Base-by-base conservation (phyloP, 345 rosid genomes). In the Eucalyptus camaldulensis region DNA sequence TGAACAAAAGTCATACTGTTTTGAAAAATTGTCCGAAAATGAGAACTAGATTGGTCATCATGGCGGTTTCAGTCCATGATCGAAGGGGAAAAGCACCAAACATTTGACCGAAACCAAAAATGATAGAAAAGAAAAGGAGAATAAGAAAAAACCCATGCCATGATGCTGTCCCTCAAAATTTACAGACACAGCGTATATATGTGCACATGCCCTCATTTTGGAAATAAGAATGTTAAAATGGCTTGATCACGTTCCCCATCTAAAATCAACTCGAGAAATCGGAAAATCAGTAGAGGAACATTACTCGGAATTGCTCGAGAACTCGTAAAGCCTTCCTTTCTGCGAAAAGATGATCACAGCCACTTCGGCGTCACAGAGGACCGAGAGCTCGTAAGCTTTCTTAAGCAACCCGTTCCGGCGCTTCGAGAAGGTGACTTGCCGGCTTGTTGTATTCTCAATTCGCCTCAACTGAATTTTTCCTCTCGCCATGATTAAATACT, bases 341-440 rank as follows among this genome's bases (percentile, higher is more conserved):
- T 88, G 90, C 4, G 90, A 88, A 76, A 88, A 88, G 83, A 88
- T n/a, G 85, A 88, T 49, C 49, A 85, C 62, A 25, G 88, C 88
- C 1, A 88, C 45, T 86, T 88, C 87, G 22, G 87, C 90, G 16
- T 88, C 90, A 44, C 90, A 88, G 53, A 88, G 90, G 50, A 88
- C 90, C 8, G 90, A 88, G 37, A 88, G 90, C 56, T 88, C 90
- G 16, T 85, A 49, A 27, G 90, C 90, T 47, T 88, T 88, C 90
- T 88, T 88, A 29, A 85, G 87, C 87, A 88, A 44, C 43, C 90
- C 90, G 11, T 45, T 58, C 56, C 90, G 90, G 86, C 90, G 76
- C 60, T 88, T 88, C 33, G 90, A 88, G 88, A 88, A 88, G 83
- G 90, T 88, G 62, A 88, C 90, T 85, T 88, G 90, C 80, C 90